Conservation (phyloP, 176 grass and related monocot genomes). For the Melocanna baccifera region DNA sequence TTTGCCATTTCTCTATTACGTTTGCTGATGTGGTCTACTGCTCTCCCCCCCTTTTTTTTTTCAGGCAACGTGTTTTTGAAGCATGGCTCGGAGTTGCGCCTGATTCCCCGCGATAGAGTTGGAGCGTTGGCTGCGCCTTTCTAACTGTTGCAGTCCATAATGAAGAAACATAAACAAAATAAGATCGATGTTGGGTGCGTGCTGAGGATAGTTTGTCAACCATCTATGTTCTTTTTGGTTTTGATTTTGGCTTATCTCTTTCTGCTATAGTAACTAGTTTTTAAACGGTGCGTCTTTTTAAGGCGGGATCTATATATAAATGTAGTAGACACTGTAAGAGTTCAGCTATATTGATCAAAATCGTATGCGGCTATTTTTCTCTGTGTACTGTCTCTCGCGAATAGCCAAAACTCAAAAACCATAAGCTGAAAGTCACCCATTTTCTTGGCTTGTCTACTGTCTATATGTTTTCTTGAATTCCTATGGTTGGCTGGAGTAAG, state of each 20-base stretch:
- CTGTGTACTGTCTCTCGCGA: too few species aligned
- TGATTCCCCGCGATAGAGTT: conserved; percentile 90
- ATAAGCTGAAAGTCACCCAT: too few species aligned
- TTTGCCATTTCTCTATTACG: not conserved
- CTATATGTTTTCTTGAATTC: not conserved
- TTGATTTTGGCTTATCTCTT: too few species aligned
- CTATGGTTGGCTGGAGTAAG: too few species aligned
- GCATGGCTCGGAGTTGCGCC: conserved; percentile 95
- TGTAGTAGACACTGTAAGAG: too few species aligned
- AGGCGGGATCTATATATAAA: too few species aligned
- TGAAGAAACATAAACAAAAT: conserved; percentile 21
- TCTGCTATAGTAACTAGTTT: too few species aligned
- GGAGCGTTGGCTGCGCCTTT: conserved; percentile 13
- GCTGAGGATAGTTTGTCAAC: not conserved
- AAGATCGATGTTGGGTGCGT: not conserved
- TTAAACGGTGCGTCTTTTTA: too few species aligned
- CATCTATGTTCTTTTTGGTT: too few species aligned
- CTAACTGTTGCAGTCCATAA: not conserved
- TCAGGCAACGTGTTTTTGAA: conserved; percentile 98
- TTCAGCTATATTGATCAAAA: too few species aligned
- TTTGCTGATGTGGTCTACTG: not conserved
- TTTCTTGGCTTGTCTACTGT: not conserved
- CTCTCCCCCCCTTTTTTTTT: not conserved
- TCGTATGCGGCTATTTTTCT: too few species aligned
- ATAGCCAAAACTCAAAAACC: too few species aligned